These are phyloP conservation scores for Heterobasidion occidentale DNA, from an alignment of 1,284 basidiomycete genomes.

Conservation along the genomic window DNA sequence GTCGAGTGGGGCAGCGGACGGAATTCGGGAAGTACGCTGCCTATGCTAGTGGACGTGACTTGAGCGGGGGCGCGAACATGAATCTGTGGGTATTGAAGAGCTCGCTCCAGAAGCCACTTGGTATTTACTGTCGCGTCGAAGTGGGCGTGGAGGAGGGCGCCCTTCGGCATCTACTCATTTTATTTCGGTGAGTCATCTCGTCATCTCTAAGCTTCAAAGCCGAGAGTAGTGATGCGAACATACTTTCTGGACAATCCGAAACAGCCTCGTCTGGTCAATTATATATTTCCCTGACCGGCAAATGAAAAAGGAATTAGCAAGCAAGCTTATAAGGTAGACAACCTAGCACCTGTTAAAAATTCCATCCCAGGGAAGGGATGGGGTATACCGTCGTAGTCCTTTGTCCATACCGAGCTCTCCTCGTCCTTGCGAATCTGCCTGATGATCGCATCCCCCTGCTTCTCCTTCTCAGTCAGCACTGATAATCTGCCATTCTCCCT, in stretches of 20 bases:
- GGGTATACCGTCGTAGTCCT: conserved; percentile 41
- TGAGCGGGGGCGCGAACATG: conserved; percentile 40
- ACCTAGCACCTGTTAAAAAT: conserved; percentile 55
- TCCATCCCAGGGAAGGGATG: conserved; percentile 72
- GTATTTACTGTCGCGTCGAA: conserved; percentile 62
- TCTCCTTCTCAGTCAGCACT: conserved; percentile 31
- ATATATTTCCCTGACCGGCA: conserved; percentile 38
- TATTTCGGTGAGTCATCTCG: neutral
- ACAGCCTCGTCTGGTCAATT: conserved; percentile 52
- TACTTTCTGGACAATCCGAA: conserved; percentile 52
- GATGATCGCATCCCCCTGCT: conserved; percentile 46
- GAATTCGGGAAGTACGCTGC: conserved; percentile 42
- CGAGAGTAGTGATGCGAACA: neutral
- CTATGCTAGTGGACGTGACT: conserved; percentile 30
- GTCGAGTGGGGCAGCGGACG: conserved; percentile 29
- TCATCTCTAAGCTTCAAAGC: neutral
- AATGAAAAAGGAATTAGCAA: conserved; percentile 21
- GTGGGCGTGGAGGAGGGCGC: conserved; percentile 63
- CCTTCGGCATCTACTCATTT: conserved; percentile 61
- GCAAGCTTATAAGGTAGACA: conserved; percentile 48
- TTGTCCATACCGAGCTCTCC: conserved; percentile 47
- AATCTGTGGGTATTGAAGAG: conserved; percentile 46
- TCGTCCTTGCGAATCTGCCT: conserved; percentile 47
- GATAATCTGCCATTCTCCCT: conserved; percentile 23
- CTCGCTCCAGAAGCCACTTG: conserved; percentile 39